Percentiles rank a stretch among this genome's conserved stretches.
Evolutionary conservation across 768 basidiomycete species (phyloP).

Genomic region (Fistulinella prunicolor): DNA sequence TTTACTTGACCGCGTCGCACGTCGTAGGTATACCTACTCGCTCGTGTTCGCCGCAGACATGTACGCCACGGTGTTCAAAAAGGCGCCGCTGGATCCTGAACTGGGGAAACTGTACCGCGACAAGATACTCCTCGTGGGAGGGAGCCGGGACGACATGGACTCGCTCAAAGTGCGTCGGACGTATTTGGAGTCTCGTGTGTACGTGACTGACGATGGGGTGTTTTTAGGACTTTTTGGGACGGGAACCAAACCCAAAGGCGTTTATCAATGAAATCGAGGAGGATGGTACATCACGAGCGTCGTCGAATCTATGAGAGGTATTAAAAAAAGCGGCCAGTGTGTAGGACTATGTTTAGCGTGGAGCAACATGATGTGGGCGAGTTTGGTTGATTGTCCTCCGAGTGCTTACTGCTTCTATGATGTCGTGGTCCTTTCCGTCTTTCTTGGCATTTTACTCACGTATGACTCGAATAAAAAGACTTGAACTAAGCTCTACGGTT

Average conservation of each 20-base stretch:
- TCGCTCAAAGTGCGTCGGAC: slow-evolving; percentile 57
- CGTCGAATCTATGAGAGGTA: slow-evolving; percentile 6
- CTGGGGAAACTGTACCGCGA: slow-evolving; percentile 70
- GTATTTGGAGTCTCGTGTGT: background rate
- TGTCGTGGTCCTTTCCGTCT: too few species aligned
- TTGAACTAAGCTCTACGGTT: too few species aligned
- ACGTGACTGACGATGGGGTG: background rate
- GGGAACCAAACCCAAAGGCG: slow-evolving; percentile 69
- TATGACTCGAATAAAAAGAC: too few species aligned
- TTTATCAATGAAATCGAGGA: slow-evolving; percentile 64
- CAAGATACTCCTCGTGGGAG: slow-evolving; percentile 67
- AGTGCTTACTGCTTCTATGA: too few species aligned
- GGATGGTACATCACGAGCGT: slow-evolving; percentile 15
- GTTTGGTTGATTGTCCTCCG: too few species aligned
- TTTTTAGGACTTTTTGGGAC: slow-evolving; percentile 70
- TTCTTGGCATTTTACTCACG: too few species aligned
- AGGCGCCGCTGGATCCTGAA: slow-evolving; percentile 67
- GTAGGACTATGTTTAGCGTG: too few species aligned
- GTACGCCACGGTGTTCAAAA: slow-evolving; percentile 76
- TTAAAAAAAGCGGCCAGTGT: too few species aligned
- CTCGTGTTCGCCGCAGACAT: slow-evolving; percentile 60
- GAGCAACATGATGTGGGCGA: too few species aligned
- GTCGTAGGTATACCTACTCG: slow-evolving; percentile 63
- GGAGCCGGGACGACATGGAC: slow-evolving; percentile 73
- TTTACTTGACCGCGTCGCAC: background rate